Evolutionary conservation across 371 early-diverging fungal genomes (phyloP).

Genomic region (Chytridium lagenaria): DNA sequence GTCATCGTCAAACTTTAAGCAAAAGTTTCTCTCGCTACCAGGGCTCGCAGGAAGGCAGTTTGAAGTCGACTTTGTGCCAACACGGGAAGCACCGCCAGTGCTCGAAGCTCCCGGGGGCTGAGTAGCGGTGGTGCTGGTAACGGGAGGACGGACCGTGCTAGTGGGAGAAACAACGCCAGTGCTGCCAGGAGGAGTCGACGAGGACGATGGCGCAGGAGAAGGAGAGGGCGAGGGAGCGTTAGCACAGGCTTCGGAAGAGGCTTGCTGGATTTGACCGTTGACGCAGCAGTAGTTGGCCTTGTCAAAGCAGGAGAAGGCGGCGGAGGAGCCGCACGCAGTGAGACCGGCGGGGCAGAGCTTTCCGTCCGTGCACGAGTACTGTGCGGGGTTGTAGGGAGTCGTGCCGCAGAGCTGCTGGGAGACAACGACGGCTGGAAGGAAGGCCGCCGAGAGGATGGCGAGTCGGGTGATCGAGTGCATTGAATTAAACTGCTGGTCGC

Average conservation of each 20-base stretch:
- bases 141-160: neutral
- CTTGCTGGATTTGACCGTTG: neutral
- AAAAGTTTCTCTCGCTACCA: constrained; percentile 39
- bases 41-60: constrained; percentile 7
- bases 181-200: neutral
- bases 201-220: neutral
- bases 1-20: constrained; percentile 66
- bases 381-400: constrained; percentile 14
- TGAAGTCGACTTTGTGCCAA: constrained; percentile 2
- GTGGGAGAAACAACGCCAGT: neutral
- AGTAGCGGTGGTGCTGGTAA: neutral
- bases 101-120: neutral
- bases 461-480: neutral
- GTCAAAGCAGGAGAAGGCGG: constrained; percentile 11
- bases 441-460: neutral
- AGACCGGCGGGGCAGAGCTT: constrained; percentile 8
- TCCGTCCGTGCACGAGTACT: constrained; percentile 17
- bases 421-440: neutral
- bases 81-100: neutral
- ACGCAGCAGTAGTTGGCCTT: constrained; percentile 20
- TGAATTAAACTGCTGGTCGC: neutral
- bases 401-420: constrained; percentile 3
- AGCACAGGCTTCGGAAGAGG: neutral
- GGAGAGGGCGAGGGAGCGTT: constrained; percentile 8
- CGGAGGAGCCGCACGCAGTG: constrained; percentile 6